Evolutionary conservation across 805 yeast genomes (phyloP).

Genomic region (Metschnikowia amazonensis): DNA sequence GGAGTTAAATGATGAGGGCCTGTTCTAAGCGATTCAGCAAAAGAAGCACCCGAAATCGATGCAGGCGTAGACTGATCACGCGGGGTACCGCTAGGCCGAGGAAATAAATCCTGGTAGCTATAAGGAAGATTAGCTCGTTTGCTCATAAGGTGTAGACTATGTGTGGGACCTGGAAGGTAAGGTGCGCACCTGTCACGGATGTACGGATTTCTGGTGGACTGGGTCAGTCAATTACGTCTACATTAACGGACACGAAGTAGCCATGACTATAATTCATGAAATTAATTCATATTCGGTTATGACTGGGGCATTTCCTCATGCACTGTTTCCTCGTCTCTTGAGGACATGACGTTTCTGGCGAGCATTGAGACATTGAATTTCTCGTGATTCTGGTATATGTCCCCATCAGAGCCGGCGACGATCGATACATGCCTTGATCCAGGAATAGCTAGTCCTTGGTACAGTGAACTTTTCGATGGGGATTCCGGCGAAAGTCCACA

Average conservation of each 20-base stretch:
- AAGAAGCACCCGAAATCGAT: constrained; percentile 24
- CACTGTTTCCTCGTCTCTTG: neutral
- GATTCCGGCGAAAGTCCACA: neutral
- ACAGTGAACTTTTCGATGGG: neutral
- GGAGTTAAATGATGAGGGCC: constrained; percentile 16
- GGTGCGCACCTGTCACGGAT: neutral
- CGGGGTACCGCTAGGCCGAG: constrained; percentile 21
- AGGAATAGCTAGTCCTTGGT: neutral
- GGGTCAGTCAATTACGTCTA: too few species aligned
- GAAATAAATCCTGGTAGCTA: constrained; percentile 42
- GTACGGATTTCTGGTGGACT: constrained; percentile 1
- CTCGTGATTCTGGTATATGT: neutral
- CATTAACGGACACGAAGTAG: too few species aligned
- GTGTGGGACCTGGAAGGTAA: neutral
- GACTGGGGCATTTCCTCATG: neutral
- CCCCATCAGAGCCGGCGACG: neutral
- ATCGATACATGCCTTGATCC: neutral
- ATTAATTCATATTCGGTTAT: neutral
- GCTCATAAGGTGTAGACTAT: constrained; percentile 22
- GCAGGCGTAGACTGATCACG: constrained; percentile 16
- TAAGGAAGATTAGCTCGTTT: constrained; percentile 40
- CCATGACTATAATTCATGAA: too few species aligned
- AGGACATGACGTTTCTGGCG: neutral
- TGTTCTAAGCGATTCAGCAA: constrained; percentile 16
- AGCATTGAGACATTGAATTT: neutral